Evolutionary conservation across 164 flowering plant genomes (phyloP).

Genomic region (Dillenia turbinata): DNA sequence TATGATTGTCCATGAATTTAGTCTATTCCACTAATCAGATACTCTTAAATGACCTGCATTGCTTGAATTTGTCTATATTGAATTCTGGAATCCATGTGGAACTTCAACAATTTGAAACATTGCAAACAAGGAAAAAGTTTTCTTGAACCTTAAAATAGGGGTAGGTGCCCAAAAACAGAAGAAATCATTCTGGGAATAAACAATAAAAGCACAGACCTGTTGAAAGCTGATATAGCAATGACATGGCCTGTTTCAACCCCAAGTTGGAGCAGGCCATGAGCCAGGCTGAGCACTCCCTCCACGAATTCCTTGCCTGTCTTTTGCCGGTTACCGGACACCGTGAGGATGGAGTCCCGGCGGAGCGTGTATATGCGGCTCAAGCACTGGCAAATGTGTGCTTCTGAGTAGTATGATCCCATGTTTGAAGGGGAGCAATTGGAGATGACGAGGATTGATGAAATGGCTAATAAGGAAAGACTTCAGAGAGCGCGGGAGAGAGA

Average conservation of each 20-base stretch:
- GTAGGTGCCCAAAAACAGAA: too few species aligned
- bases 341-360: slow-evolving; percentile 37
- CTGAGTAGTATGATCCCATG: slow-evolving; percentile 15
- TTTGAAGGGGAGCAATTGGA: too few species aligned
- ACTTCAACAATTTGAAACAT: neutral
- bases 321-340: slow-evolving; percentile 31
- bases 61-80: too few species aligned
- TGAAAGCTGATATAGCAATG: slow-evolving; percentile 78
- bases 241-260: slow-evolving; percentile 61
- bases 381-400: slow-evolving; percentile 79
- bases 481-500: too few species aligned
- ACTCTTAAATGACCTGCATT: too few species aligned
- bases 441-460: too few species aligned
- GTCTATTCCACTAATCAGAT: too few species aligned
- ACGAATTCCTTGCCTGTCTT: slow-evolving; percentile 63
- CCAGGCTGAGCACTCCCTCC: slow-evolving; percentile 38
- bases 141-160: too few species aligned
- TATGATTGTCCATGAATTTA: too few species aligned
- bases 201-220: slow-evolving; percentile 49
- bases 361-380: slow-evolving; percentile 39
- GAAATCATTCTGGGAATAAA: too few species aligned
- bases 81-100: too few species aligned
- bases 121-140: neutral
- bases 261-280: slow-evolving; percentile 46
- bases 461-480: too few species aligned